phyloP scores from a whole-genome alignment of 2,329 filamentous ascomycete genomes.

The Ceratocystiopsis minuta region DNA sequence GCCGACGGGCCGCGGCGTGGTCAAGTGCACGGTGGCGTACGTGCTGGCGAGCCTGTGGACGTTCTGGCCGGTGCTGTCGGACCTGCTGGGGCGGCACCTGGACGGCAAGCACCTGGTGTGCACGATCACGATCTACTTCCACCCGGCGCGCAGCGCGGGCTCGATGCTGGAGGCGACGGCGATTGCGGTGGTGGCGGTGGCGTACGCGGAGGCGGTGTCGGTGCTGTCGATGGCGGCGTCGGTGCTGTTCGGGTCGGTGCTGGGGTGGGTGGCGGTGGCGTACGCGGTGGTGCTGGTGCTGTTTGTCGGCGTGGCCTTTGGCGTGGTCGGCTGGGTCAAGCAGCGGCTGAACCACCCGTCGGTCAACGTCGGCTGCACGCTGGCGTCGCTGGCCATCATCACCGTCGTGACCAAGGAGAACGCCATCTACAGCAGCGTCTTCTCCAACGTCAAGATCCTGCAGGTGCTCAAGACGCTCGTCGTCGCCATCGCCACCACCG shows the following conservation, averaged over 20 bases:
- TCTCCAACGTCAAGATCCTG: constrained; percentile 63
- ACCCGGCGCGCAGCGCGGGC: constrained; percentile 69
- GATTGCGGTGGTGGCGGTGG: constrained; percentile 58
- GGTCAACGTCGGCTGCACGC: constrained; percentile 69
- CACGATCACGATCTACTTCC: constrained; percentile 88
- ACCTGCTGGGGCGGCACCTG: constrained; percentile 52
- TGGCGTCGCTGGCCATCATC: constrained; percentile 77
- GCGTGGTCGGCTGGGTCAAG: constrained; percentile 77
- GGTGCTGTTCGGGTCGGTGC: constrained; percentile 52
- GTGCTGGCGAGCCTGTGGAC: constrained; percentile 72
- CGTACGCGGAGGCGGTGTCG: constrained; percentile 59
- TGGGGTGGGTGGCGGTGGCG: constrained; percentile 50
- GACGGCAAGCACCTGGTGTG: constrained; percentile 91
- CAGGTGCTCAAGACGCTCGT: constrained; percentile 71
- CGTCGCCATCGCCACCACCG: constrained; percentile 56
- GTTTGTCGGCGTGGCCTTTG: constrained; percentile 73
- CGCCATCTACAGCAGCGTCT: constrained; percentile 62
- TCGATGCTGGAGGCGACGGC: constrained; percentile 78
- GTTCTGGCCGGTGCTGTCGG: constrained; percentile 56
- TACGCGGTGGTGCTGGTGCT: constrained; percentile 65
- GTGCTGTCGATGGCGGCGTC: constrained; percentile 80
- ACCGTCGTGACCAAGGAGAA: constrained; percentile 84
- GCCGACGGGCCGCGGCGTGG: constrained; percentile 56
- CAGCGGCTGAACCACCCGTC: constrained; percentile 60
- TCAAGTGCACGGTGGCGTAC: constrained; percentile 88